Conservation (phyloP, 2,329 filamentous ascomycete species). For the Emergomyces pasteurianus region DNA sequence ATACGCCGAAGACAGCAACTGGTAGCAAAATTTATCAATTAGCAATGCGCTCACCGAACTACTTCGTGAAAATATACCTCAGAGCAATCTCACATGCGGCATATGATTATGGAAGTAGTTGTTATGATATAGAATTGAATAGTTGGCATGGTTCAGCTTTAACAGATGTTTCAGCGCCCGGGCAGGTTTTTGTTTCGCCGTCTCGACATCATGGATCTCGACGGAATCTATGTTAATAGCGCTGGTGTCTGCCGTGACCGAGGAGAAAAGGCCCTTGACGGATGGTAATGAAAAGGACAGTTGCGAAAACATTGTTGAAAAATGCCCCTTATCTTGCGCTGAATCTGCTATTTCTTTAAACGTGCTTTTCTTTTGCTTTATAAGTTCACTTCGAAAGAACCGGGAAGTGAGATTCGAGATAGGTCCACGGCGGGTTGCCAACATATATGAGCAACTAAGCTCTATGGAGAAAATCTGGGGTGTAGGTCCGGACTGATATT, state of each 20-base stretch:
- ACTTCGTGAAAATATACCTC: neutral
- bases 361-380: neutral
- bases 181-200: slow-evolving; percentile 62
- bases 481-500: neutral
- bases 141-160: slow-evolving; percentile 82
- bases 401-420: neutral
- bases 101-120: slow-evolving; percentile 71
- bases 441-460: neutral
- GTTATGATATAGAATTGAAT: slow-evolving; percentile 69
- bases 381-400: neutral
- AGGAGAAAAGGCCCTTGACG: slow-evolving; percentile 1
- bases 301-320: slow-evolving; percentile 1
- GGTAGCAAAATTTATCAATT: slow-evolving; percentile 6
- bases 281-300: neutral
- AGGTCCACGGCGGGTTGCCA: neutral
- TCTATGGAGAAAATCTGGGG: neutral
- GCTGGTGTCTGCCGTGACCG: neutral
- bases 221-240: slow-evolving; percentile 50
- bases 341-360: neutral
- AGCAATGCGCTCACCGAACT: neutral
- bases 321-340: neutral
- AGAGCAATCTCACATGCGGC: slow-evolving; percentile 47
- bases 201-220: slow-evolving; percentile 67
- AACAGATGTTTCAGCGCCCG: slow-evolving; percentile 82
- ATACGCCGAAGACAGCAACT: slow-evolving; percentile 73